Conservation (phyloP, 768 basidiomycete species). For the Rhodotorula toruloides region DNA sequence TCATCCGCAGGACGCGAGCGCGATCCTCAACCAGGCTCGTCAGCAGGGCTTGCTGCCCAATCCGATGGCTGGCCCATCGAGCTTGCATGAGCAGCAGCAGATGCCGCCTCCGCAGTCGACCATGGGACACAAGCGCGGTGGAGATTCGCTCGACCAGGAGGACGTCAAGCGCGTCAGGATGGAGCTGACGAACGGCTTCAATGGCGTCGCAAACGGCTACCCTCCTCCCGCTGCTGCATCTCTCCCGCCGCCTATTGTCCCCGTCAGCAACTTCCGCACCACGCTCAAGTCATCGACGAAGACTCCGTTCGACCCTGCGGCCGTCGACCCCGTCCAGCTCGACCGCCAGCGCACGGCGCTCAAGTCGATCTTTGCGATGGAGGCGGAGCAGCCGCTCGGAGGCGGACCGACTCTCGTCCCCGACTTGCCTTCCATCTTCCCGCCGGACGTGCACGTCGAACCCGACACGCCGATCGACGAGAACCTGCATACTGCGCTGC, state of each 20-base stretch:
- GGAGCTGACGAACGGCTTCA: slow-evolving; percentile 12
- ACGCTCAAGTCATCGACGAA: slow-evolving; percentile 17
- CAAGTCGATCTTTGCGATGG: slow-evolving; percentile 31
- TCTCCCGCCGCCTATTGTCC: background rate
- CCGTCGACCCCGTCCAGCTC: slow-evolving; percentile 1
- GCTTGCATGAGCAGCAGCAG: background rate
- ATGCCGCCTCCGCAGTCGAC: background rate
- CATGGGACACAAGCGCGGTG: slow-evolving; percentile 18
- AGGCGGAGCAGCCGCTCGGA: background rate
- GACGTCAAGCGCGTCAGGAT: slow-evolving; percentile 24
- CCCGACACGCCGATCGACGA: slow-evolving; percentile 86
- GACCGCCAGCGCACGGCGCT: slow-evolving; percentile 24
- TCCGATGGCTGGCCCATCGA: background rate
- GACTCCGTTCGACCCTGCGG: slow-evolving; percentile 1
- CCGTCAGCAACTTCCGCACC: slow-evolving; percentile 25
- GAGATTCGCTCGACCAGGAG: slow-evolving; percentile 19
- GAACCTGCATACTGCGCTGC: slow-evolving; percentile 87
- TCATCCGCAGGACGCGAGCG: slow-evolving; percentile 15
- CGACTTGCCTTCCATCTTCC: slow-evolving; percentile 33
- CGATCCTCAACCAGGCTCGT: slow-evolving; percentile 28
- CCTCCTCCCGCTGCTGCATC: background rate
- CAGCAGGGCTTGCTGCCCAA: slow-evolving; percentile 30
- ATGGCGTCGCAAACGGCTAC: background rate
- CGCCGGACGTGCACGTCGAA: slow-evolving; percentile 50
- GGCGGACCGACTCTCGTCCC: background rate